These are phyloP conservation scores for Lachancea dasiensis DNA, from an alignment of 805 yeast species.

Conservation along the genomic window DNA sequence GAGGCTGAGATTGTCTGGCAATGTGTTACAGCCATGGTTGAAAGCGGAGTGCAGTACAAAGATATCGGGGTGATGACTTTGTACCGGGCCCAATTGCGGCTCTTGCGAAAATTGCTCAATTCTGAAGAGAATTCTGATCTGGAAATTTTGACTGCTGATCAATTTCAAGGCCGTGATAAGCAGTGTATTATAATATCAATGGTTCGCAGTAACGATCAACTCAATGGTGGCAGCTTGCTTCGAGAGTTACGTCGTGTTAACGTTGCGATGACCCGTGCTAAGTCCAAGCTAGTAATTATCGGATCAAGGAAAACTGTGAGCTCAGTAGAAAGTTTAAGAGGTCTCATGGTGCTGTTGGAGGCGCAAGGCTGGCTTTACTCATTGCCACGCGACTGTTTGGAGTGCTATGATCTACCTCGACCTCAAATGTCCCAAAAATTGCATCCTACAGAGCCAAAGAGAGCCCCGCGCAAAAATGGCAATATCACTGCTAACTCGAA, in stretches of 20 bases:
- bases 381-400: constrained; percentile 42
- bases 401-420: constrained; percentile 32
- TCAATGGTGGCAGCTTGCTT: constrained; percentile 67
- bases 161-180: constrained; percentile 93
- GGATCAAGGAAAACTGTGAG: constrained; percentile 65
- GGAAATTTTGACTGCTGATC: constrained; percentile 89
- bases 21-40: constrained; percentile 50
- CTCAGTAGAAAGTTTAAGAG: constrained; percentile 24
- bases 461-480: too few species aligned
- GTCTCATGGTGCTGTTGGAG: constrained; percentile 54
- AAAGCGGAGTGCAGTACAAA: constrained; percentile 52
- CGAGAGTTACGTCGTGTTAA: constrained; percentile 89
- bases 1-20: constrained; percentile 66
- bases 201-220: constrained; percentile 69
- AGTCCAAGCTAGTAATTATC: constrained; percentile 70
- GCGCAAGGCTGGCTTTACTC: constrained; percentile 58
- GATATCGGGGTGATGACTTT: constrained; percentile 85
- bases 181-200: constrained; percentile 85
- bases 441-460: not conserved
- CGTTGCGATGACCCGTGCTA: constrained; percentile 91
- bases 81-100: constrained; percentile 70
- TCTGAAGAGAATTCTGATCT: constrained; percentile 34
- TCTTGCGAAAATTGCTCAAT: constrained; percentile 34
- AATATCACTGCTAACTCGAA: constrained; percentile 14
- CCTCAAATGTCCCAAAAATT: too few species aligned